A percentile compares a stretch with the other conserved stretches of the same genome.
Evolutionary conservation across 768 basidiomycete genomes (phyloP).

Genomic region (Macrolepiota dolichaula): DNA sequence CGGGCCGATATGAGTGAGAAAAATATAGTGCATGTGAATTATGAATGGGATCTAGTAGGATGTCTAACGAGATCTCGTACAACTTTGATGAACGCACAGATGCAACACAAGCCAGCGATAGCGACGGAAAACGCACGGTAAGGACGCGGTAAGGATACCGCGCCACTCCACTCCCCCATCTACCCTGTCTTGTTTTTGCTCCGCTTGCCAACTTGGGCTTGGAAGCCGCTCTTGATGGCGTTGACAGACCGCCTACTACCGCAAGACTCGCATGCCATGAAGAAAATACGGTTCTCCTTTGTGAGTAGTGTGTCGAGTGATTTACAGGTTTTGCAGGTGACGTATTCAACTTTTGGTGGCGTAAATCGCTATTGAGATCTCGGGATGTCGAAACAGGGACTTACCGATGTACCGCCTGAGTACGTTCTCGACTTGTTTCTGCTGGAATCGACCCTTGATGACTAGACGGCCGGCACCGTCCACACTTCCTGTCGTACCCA

Average conservation of each 20-base stretch:
- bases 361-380: not conserved
- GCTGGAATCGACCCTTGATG: conserved; percentile 97
- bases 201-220: conserved; percentile 90
- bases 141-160: no score
- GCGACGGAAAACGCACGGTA: not conserved
- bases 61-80: not conserved
- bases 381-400: conserved; percentile 21
- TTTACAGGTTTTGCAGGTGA: conserved; percentile 99
- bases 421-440: conserved; percentile 98
- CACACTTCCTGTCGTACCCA: conserved; percentile 96
- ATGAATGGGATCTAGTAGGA: not conserved
- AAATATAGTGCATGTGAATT: not conserved
- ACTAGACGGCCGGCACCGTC: conserved; percentile 90
- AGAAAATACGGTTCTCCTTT: conserved; percentile 99
- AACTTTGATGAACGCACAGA: not conserved
- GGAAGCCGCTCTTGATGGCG: conserved; percentile 97
- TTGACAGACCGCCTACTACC: conserved; percentile 90
- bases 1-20: not conserved
- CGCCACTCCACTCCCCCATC: not conserved
- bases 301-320: conserved; percentile 94
- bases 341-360: conserved; percentile 80
- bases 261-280: conserved; percentile 92
- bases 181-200: conserved; percentile 78
- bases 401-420: conserved; percentile 92
- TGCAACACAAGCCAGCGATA: not conserved